Conservation (phyloP, 805 yeast genomes). For the Metschnikowia amazonensis region DNA sequence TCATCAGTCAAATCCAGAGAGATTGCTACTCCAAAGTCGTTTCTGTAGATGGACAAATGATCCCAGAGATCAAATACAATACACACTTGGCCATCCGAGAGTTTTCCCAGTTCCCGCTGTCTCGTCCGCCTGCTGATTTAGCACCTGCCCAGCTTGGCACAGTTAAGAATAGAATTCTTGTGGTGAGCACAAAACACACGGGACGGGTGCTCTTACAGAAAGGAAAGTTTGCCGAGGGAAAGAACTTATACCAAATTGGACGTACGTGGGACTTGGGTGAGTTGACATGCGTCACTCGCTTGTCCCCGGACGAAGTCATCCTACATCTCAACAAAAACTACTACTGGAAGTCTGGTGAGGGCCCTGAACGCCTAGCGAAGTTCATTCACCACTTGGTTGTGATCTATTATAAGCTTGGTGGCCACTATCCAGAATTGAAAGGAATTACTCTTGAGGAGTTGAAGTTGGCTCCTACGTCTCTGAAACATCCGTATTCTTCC, state of each 20-base stretch:
- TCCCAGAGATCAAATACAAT: conserved; percentile 47
- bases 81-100: conserved; percentile 76
- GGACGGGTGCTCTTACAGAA: conserved; percentile 76
- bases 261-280: conserved; percentile 87
- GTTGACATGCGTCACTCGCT: conserved; percentile 51
- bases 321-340: conserved; percentile 70
- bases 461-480: conserved; percentile 25
- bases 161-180: conserved; percentile 57
- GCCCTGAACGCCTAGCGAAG: conserved; percentile 30
- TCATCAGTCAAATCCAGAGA: conserved; percentile 31
- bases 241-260: conserved; percentile 80
- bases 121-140: conserved; percentile 60
- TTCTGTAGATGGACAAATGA: conserved; percentile 14
- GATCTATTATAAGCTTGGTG: conserved; percentile 32
- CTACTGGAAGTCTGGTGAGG: conserved; percentile 60
- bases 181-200: conserved; percentile 56
- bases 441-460: conserved; percentile 35
- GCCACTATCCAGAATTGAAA: conserved; percentile 34
- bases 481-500: background rate
- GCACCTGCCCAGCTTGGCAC: conserved; percentile 36
- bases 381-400: conserved; percentile 33
- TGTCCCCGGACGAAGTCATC: conserved; percentile 52
- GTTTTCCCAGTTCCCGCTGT: conserved; percentile 64
- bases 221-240: conserved; percentile 68
- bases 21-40: conserved; percentile 37